Conservation (phyloP, 2,329 filamentous ascomycete species). For the Triangularia setosa region DNA sequence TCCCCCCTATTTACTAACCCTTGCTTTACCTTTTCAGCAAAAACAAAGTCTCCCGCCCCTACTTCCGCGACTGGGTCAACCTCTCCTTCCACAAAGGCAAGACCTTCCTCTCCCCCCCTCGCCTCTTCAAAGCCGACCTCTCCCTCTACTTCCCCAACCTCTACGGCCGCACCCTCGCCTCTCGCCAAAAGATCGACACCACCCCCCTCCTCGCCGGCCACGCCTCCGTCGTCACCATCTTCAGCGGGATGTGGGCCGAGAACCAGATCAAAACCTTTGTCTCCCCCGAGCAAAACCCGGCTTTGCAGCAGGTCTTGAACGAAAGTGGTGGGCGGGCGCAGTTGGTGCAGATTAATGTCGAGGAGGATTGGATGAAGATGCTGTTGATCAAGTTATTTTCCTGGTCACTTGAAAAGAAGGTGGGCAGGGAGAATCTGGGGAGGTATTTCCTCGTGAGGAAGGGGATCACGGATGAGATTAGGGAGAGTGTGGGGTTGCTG, state of each 20-base stretch:
- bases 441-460: constrained; percentile 59
- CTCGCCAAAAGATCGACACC: constrained; percentile 58
- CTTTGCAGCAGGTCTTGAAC: constrained; percentile 58
- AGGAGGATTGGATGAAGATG: constrained; percentile 70
- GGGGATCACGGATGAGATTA: constrained; percentile 57
- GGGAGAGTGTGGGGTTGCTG: constrained; percentile 64
- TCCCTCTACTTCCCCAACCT: constrained; percentile 95
- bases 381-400: constrained; percentile 56
- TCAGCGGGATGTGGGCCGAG: constrained; percentile 82
- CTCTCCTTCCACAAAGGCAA: constrained; percentile 82
- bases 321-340: constrained; percentile 56
- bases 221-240: constrained; percentile 75
- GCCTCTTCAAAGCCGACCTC: constrained; percentile 76
- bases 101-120: constrained; percentile 79
- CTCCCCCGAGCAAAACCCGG: constrained; percentile 61
- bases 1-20: neutral
- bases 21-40: constrained; percentile 49
- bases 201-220: constrained; percentile 70
- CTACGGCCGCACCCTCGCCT: constrained; percentile 69
- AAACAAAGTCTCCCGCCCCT: constrained; percentile 74
- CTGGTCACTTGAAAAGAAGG: constrained; percentile 46
- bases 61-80: constrained; percentile 94
- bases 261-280: constrained; percentile 72
- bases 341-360: constrained; percentile 80
- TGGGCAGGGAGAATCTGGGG: constrained; percentile 52